phyloP scores from a whole-genome alignment of 768 basidiomycete species.

The Hysterangium stoloniferum region DNA sequence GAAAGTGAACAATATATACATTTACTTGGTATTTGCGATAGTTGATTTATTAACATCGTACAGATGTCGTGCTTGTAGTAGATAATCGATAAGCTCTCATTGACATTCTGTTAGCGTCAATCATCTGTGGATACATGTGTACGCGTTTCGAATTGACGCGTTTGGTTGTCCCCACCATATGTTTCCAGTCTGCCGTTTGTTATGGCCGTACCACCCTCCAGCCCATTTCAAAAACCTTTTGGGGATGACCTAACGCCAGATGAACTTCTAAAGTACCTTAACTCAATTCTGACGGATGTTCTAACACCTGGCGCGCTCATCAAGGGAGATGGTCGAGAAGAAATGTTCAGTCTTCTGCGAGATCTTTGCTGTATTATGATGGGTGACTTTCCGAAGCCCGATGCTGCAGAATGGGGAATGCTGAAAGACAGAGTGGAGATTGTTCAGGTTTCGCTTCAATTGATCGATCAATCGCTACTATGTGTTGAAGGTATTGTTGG shows the following conservation, averaged over 20 bases:
- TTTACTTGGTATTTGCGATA: not conserved
- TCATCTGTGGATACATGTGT: slow-evolving; percentile 6
- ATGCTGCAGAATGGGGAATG: slow-evolving; percentile 40
- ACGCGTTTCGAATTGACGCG: slow-evolving; percentile 1
- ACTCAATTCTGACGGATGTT: slow-evolving; percentile 29
- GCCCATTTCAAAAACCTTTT: slow-evolving; percentile 18
- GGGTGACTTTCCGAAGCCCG: slow-evolving; percentile 44
- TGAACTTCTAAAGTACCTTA: slow-evolving; percentile 39
- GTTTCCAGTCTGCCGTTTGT: not conserved
- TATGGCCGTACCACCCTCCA: slow-evolving; percentile 4
- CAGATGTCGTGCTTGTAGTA: not conserved
- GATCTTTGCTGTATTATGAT: slow-evolving; percentile 11
- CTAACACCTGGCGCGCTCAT: slow-evolving; percentile 25
- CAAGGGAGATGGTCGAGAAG: not conserved
- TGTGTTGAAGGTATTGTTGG: slow-evolving; percentile 45
- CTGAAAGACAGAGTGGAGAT: slow-evolving; percentile 52
- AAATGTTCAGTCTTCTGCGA: slow-evolving; percentile 3
- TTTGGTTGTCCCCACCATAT: not conserved
- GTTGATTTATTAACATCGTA: not conserved
- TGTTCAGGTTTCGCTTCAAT: slow-evolving; percentile 44
- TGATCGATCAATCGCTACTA: slow-evolving; percentile 44
- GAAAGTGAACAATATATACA: slow-evolving; percentile 50
- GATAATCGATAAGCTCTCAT: not conserved
- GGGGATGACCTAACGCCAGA: slow-evolving; percentile 16
- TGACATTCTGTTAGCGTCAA: not conserved